Base-by-base conservation (phyloP, 2,329 filamentous ascomycete species). In the Talaromyces sp. region DNA sequence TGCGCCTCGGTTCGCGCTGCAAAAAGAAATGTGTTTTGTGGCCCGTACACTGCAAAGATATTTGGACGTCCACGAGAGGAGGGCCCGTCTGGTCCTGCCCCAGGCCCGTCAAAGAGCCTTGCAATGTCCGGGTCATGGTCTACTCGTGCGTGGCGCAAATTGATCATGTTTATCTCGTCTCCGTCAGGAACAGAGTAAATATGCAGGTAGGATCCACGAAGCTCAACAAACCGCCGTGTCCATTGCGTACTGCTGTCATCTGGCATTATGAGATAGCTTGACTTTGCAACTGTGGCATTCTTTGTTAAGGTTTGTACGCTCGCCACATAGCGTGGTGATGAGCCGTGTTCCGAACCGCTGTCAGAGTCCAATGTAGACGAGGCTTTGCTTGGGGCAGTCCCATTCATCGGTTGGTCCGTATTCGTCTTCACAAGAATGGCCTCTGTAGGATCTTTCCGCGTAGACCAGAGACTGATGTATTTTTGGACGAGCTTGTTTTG, bases 21-120 rank as follows among this genome's bases (percentile, higher is more conserved):
- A 75, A 99, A 98, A 47, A 99, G 82, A 85, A 93, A 99, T 34
- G 93, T 96, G 76, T 97, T 97, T 74, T 95, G 90, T 63, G 89
- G 91, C 50, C 91, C 94, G 72, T 98, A 99, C 57, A 99, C 86
- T 12, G 95, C 95, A 82, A 96, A 99, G 47, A 98, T 90, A 66
- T 90, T 89, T 4, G 87, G 83, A 69, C 75, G 86, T 75, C 79
- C 76, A 57, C 79, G 78, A 36, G 69, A 67, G 14, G 73, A 73
- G 9, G 72, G 69, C 7, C 74, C 76, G 68, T 77, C 69, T 28
- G 75, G 77, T n/a, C 81, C 79, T 8, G 74, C 76, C 68, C 76
- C 69, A 28, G 75, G 77, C 16, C 81, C 79, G 61, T 87, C 83
- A 23, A 98, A 82, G 8, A 98, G 78, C 9, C 89, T 87, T 18